phyloP scores from a whole-genome alignment of 495 filamentous ascomycete species.

The Penicillium fimorum region DNA sequence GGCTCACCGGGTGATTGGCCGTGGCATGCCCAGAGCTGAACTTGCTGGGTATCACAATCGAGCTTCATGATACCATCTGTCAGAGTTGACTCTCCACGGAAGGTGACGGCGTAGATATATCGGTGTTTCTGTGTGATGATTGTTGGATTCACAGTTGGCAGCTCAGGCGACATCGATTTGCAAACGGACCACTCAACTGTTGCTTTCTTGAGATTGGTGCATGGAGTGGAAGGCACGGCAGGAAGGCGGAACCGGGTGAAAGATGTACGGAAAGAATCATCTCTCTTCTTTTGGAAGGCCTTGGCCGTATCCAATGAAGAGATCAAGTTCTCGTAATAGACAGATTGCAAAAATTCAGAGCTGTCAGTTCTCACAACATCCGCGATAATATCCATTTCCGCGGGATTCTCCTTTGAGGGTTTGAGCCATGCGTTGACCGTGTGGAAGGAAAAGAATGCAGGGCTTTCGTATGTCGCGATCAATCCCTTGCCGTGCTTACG shows the following conservation, averaged over 20 bases:
- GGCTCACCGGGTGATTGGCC: conserved; percentile 72
- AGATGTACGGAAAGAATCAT: conserved; percentile 33
- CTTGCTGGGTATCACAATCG: conserved; percentile 54
- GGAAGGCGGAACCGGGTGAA: conserved; percentile 51
- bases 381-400: conserved; percentile 51
- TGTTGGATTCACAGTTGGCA: conserved; percentile 66
- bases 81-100: conserved; percentile 58
- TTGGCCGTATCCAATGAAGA: conserved; percentile 37
- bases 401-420: conserved; percentile 30
- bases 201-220: conserved; percentile 15
- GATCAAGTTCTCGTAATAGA: conserved; percentile 59
- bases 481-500: conserved; percentile 51
- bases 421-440: conserved; percentile 73
- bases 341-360: conserved; percentile 49
- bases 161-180: conserved; percentile 48
- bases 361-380: conserved; percentile 58
- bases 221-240: conserved; percentile 25
- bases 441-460: conserved; percentile 73
- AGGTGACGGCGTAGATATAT: conserved; percentile 62
- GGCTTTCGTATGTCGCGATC: conserved; percentile 56
- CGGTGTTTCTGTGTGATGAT: conserved; percentile 54
- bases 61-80: conserved; percentile 68
- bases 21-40: conserved; percentile 52
- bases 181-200: conserved; percentile 35
- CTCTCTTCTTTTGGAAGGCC: conserved; percentile 24